These are phyloP conservation scores for Candida xiaguanensis DNA, from an alignment of 805 yeast genomes.

Conservation along the genomic window DNA sequence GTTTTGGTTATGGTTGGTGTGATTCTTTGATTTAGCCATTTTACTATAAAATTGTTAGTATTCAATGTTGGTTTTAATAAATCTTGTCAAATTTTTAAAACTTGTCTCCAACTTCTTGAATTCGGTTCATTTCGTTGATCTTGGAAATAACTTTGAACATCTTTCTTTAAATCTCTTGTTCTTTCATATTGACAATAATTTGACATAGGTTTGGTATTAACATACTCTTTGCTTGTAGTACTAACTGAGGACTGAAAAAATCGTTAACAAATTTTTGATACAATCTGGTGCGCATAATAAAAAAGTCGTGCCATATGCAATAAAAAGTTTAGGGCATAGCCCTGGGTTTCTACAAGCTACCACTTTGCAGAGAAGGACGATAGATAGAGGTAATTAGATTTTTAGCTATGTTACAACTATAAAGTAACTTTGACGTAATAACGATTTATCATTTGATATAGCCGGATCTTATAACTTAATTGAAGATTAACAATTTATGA, in stretches of 20 bases:
- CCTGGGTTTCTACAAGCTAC: no score
- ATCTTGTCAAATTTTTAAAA: not conserved
- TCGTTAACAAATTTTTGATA: not conserved
- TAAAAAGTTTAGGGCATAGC: not conserved
- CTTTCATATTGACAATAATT: not conserved
- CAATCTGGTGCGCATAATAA: conserved; percentile 1
- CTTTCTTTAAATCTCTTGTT: not conserved
- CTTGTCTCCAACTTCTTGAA: not conserved
- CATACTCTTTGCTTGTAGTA: conserved; percentile 4
- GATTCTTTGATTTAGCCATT: conserved; percentile 99
- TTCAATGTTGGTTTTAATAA: not conserved
- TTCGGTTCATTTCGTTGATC: no score
- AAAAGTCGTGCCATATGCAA: not conserved
- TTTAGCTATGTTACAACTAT: no score
- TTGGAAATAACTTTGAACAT: no score
- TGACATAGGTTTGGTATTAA: not conserved
- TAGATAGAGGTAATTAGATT: no score
- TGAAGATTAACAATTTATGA: no score
- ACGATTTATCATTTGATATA: no score
- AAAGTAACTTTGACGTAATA: no score
- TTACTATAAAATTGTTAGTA: conserved; percentile 21
- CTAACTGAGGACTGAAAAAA: conserved; percentile 2
- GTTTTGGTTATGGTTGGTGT: conserved; percentile 99
- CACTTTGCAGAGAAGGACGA: no score
- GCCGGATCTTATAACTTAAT: no score